phyloP scores from a whole-genome alignment of 148 eudicot genomes.

The Diospyros kaki region DNA sequence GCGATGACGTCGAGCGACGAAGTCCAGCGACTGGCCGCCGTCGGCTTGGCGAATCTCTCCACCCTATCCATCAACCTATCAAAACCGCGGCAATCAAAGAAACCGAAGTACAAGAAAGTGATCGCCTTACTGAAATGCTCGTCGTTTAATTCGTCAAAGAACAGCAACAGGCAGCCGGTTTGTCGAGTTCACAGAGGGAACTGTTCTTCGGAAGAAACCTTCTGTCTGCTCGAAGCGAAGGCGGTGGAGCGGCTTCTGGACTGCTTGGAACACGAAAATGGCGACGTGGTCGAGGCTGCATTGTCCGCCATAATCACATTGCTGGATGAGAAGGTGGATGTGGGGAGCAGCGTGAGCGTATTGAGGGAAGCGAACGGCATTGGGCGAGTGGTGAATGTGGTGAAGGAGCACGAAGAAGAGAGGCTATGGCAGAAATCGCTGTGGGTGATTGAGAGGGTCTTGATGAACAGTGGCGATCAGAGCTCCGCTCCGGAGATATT shows the following conservation, averaged over 20 bases:
- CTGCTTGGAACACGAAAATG: constrained; percentile 58
- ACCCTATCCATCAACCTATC: constrained; percentile 49
- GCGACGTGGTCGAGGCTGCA: constrained; percentile 61
- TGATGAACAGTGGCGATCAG: constrained; percentile 47
- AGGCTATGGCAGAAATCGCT: constrained; percentile 59
- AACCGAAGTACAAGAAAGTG: constrained; percentile 24
- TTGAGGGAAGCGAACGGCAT: constrained; percentile 43
- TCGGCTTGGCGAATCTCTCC: constrained; percentile 72
- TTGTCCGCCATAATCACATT: constrained; percentile 67
- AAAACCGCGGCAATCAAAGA: constrained; percentile 42
- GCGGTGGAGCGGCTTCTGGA: constrained; percentile 56
- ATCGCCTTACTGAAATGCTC: constrained; percentile 24
- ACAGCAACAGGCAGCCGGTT: constrained; percentile 13
- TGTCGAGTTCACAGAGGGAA: constrained; percentile 70
- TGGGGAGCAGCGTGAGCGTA: constrained; percentile 48
- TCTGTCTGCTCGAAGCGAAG: constrained; percentile 67
- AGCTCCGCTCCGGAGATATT: constrained; percentile 43
- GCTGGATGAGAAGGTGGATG: constrained; percentile 59
- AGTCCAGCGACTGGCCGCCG: constrained; percentile 61
- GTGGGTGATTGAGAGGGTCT: constrained; percentile 69
- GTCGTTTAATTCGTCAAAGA: constrained; percentile 29
- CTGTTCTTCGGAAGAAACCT: constrained; percentile 61
- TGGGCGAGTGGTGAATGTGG: constrained; percentile 49
- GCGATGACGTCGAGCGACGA: constrained; percentile 52
- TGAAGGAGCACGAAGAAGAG: constrained; percentile 60